Evolutionary conservation across 192 early-diverging fungal species (phyloP), one percentile per base, ranked within the genome.

Genomic region (Coemansia sp.): DNA sequence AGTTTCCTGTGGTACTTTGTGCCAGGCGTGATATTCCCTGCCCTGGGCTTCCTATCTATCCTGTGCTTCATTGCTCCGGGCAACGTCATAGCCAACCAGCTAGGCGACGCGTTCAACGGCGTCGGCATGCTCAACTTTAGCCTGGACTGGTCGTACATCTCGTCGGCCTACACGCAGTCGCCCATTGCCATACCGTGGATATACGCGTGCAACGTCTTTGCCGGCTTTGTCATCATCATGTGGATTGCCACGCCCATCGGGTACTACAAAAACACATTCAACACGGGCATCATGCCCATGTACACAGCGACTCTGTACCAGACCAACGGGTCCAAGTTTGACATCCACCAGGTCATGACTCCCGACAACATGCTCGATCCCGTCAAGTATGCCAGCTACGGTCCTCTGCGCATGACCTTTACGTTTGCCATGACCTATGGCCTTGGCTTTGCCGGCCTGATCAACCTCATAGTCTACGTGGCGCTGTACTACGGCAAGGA

Each of bases 131-230:
- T 86, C 24, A 85, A 83, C 55, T 86, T 93, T 35, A 82, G 86
- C 6, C 62, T 92, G 13, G 91, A 93, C 74, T 93, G 91, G 91
- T 85, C 80, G 57, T 71, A 83, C 32, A 80, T 91, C 20, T 80
- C 81, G 29, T 69, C 82, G 9, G 83, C 85, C 1, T 79, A 80
- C 53, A 74, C 76, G n/a, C 62, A 62, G 36, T 87, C 85, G 71
- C 87, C 90, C 13, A 74, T 93, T 16, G 86, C 86, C 19, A 86
- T 88, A 36, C 92, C 92, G 32, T 93, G 84, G 77, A 84, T 83
- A 62, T 84, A 86, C 24, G 80, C 84, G 23, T 85, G 84, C 68
- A 91, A 90, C 61, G 83, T 89, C 61, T 83, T 91, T 61, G 84
- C 83, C 7, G 87, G 87, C 6, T 87, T 88, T 54, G 74, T 86